Conservation (phyloP, 2,329 filamentous ascomycete species). For the Aspergillus thermomutatus region DNA sequence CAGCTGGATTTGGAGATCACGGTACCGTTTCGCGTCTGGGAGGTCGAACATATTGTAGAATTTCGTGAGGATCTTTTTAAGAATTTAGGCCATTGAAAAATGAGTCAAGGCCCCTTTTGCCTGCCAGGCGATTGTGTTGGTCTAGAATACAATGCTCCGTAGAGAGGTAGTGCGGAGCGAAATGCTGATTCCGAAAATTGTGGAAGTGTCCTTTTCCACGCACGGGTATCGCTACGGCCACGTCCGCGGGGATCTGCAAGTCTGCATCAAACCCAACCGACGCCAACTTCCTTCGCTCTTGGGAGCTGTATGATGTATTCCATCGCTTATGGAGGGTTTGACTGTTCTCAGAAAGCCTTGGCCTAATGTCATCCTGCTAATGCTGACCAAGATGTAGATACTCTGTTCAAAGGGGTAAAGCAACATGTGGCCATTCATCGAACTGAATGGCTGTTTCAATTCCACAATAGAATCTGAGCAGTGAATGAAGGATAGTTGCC, state of each 20-base stretch:
- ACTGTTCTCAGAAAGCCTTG: too few relatives aligned
- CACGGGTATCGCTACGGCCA: slow-evolving; percentile 11
- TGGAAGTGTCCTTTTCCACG: slow-evolving; percentile 3
- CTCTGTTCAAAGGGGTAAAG: too few relatives aligned
- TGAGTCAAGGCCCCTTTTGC: too few relatives aligned
- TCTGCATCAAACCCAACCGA: background rate
- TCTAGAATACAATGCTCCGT: background rate
- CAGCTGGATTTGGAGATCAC: background rate
- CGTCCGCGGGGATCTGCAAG: slow-evolving; percentile 4
- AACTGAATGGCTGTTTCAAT: too few relatives aligned
- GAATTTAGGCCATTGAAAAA: background rate
- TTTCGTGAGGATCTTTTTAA: background rate
- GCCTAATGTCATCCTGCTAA: too few relatives aligned
- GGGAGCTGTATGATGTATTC: too few relatives aligned
- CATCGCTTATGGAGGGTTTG: too few relatives aligned
- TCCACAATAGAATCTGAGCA: background rate
- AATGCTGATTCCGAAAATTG: slow-evolving; percentile 6
- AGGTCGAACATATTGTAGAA: slow-evolving; percentile 32
- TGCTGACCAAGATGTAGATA: too few relatives aligned
- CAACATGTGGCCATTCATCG: too few relatives aligned
- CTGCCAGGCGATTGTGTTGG: background rate
- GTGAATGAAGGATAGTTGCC: background rate
- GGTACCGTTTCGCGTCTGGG: slow-evolving; percentile 35
- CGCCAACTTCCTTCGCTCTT: too few relatives aligned
- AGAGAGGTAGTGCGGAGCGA: background rate